These are phyloP conservation scores for Cladobotryum protrusum DNA, from an alignment of 2,329 filamentous ascomycete species.

Conservation along the genomic window DNA sequence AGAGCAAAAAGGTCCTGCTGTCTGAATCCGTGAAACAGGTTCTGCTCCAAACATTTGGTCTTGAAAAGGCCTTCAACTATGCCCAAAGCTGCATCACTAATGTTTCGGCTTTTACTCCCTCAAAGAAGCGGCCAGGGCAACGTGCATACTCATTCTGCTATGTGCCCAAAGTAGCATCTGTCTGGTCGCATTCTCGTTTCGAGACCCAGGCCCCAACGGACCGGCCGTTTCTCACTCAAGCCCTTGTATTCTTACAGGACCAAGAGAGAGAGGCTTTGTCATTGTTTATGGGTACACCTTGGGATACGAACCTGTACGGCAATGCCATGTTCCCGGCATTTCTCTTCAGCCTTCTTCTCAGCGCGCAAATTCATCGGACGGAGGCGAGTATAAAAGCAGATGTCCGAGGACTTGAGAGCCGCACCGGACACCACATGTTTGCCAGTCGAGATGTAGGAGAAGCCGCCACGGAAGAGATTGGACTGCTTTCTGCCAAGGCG, in stretches of 20 bases:
- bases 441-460: slow-evolving; percentile 20
- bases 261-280: slow-evolving; percentile 21
- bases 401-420: slow-evolving; percentile 29
- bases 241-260: slow-evolving; percentile 25
- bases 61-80: slow-evolving; percentile 27
- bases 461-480: not conserved
- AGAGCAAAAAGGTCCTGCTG: slow-evolving; percentile 20
- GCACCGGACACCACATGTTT: slow-evolving; percentile 31
- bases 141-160: slow-evolving; percentile 29
- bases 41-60: slow-evolving; percentile 23
- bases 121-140: slow-evolving; percentile 1
- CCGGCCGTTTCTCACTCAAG: slow-evolving; percentile 20
- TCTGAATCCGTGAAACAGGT: slow-evolving; percentile 13
- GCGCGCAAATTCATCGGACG: slow-evolving; percentile 27
- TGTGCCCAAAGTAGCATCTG: slow-evolving; percentile 31
- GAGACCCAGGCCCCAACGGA: not conserved
- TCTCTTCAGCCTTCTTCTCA: slow-evolving; percentile 27
- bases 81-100: slow-evolving; percentile 29
- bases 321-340: slow-evolving; percentile 32
- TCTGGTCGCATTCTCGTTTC: slow-evolving; percentile 28
- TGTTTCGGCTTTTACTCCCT: slow-evolving; percentile 21
- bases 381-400: slow-evolving; percentile 26
- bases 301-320: slow-evolving; percentile 20
- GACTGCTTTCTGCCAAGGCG: slow-evolving; percentile 26
- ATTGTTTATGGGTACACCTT: slow-evolving; percentile 20